Conservation (phyloP, 2,329 filamentous ascomycete genomes). For the Paraphaeosphaeria sporulosa region DNA sequence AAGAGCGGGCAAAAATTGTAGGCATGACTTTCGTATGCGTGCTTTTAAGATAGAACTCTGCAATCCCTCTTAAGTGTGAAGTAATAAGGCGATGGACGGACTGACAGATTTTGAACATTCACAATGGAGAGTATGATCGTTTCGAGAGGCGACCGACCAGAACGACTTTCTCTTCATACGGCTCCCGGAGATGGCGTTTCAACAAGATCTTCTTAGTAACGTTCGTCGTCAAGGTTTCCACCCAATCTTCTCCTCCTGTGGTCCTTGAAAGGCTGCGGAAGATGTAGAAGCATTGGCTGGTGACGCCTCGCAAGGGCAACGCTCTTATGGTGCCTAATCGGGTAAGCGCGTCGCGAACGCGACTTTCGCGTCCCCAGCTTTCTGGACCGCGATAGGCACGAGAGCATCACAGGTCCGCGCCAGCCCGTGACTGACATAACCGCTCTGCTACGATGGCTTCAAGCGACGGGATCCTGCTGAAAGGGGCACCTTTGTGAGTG, state of each 20-base stretch:
- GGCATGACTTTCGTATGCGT: too few relatives aligned
- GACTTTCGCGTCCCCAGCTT: constrained; percentile 12
- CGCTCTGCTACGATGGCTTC: constrained; percentile 23
- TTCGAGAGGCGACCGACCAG: too few relatives aligned
- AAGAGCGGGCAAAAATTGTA: not conserved
- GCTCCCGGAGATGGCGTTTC: too few relatives aligned
- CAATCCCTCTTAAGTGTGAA: not conserved
- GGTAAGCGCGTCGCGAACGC: constrained; percentile 22
- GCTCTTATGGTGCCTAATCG: constrained; percentile 10
- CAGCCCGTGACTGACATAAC: constrained; percentile 1
- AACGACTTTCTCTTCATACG: too few relatives aligned
- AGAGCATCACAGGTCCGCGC: constrained; percentile 1
- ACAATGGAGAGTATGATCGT: too few relatives aligned
- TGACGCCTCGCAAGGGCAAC: not conserved
- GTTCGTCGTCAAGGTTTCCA: too few relatives aligned
- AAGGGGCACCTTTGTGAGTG: constrained; percentile 40
- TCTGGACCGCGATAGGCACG: not conserved
- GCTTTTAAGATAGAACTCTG: too few relatives aligned
- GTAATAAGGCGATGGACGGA: too few relatives aligned
- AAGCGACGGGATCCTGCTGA: constrained; percentile 33
- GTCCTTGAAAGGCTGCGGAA: not conserved
- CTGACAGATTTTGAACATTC: too few relatives aligned
- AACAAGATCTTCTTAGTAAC: too few relatives aligned
- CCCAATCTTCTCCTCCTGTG: too few relatives aligned
- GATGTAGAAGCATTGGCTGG: not conserved